Base-by-base conservation (phyloP, 371 early-diverging fungal genomes). In the Entomophthora muscae region DNA sequence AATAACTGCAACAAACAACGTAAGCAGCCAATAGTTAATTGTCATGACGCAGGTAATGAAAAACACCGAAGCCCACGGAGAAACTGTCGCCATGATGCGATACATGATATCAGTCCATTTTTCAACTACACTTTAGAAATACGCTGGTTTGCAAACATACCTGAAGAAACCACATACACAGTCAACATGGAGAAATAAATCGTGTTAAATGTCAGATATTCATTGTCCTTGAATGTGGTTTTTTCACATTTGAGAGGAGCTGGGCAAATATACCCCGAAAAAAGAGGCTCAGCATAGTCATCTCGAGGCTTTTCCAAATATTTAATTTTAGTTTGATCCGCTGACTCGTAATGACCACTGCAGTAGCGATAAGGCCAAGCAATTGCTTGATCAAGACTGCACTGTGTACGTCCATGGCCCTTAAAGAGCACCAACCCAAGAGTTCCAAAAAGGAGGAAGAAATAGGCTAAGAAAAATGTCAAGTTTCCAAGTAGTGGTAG, bases 101-200 rank as follows among this genome's bases (percentile, higher is more conserved):
- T 84, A 86, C 83, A 84, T 83, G 64, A 79, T 63, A 66, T 82
- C 83, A 1, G 84, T 80, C 84, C 83, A 85, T 29, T 81, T 80
- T 68, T 84, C 83, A 53, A 74, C 82, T 80, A 66, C n/a, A n/a
- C n/a, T n/a, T n/a, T n/a, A n/a, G n/a, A 23, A 57, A 28, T 42
- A 31, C 7, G 31, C 3, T 24, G 26, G 24, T 24, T 1, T 7
- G 26, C 3, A 55, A 24, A 3, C 32, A 21, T 57, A 57, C 67
- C 64, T 28, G 70, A 65, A 67, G 69, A 69, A 33, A 69, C 71
- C 29, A 79, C 74, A 56, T 79, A 75, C 0, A 80, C 80, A 27
- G 81, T 68, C 5, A 81, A 68, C 76, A 79, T 73, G 24, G 83
- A 78, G 10, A 72, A 68, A 63, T 73, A 78, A n/a, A 83, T 79